These are phyloP conservation scores for Phytophthora nicotianae DNA, from an alignment of 352 stramenopile genomes.

Conservation along the genomic window DNA sequence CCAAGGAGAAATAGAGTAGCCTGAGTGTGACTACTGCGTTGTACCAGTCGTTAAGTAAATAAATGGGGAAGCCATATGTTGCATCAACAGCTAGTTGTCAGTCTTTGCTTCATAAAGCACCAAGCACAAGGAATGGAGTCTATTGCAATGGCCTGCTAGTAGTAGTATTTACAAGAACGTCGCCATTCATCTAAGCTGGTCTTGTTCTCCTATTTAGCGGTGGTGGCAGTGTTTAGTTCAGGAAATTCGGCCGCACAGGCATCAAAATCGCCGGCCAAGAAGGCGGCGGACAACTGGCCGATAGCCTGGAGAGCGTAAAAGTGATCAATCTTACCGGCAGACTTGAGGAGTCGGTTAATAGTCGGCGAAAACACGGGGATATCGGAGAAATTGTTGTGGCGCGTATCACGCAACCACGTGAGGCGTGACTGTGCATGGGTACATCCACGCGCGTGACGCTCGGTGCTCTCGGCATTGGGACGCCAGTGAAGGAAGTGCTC, in stretches of 20 bases:
- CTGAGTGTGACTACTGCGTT: constrained; percentile 28
- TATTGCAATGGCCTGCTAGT: no score
- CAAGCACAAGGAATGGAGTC: no score
- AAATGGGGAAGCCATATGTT: constrained; percentile 14
- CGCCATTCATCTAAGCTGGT: not conserved
- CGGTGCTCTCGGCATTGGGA: constrained; percentile 51
- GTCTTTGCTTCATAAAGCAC: not conserved
- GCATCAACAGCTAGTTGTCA: not conserved
- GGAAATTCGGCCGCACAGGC: constrained; percentile 37
- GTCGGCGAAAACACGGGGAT: constrained; percentile 66
- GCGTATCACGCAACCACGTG: constrained; percentile 44
- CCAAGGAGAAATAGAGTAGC: constrained; percentile 23
- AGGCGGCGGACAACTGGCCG: constrained; percentile 52
- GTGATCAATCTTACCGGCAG: constrained; percentile 52
- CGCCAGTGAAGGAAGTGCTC: constrained; percentile 67
- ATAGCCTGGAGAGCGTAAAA: constrained; percentile 49
- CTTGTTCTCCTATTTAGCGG: constrained; percentile 20
- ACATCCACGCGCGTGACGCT: constrained; percentile 42
- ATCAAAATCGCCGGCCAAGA: constrained; percentile 46
- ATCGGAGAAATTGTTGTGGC: constrained; percentile 82
- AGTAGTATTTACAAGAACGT: no score
- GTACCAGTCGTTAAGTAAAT: constrained; percentile 32
- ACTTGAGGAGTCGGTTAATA: constrained; percentile 58
- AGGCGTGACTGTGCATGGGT: constrained; percentile 43
- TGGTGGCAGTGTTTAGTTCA: constrained; percentile 31